Evolutionary conservation across 1,284 basidiomycete genomes (phyloP), one percentile per base, ranked within the genome.

Genomic region (Boletus mariae): DNA sequence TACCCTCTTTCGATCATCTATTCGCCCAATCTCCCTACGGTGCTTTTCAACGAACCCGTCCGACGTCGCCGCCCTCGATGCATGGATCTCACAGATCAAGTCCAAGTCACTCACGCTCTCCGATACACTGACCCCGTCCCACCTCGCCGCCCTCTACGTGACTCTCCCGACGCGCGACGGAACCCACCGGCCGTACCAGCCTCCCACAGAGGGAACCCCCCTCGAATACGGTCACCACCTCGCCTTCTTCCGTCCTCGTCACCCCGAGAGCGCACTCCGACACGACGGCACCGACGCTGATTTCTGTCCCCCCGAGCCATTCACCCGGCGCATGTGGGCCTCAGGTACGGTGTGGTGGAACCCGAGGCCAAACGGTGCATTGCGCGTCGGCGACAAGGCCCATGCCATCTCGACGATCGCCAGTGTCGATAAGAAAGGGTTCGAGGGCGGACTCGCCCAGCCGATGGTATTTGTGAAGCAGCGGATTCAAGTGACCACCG

Each of bases 401-500:
- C 71, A 58, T 1, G 82, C 84, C 35, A 65, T 67, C 2, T 77
- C 80, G 42, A 78, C 69, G 23, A 76, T 92, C 20, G 70, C 66
- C 4, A 75, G 75, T 17, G 78, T 86, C n/a, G 75, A 82, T 63
- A 82, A 82, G 74, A 92, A 89, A 62, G 80, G 82, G 0, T 82
- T 85, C 54, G 79, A 75, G 31, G 69, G 65, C 47, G 78, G 29
- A 8, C n/a, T 34, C 15, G n/a, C 45, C 7, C 74, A 73, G 37
- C 84, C 84, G 5, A 89, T 87, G 85, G 75, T 92, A n/a, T 92
- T 92, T 60, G 84, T 92, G 46, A 83, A 82, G 54, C 87, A 91
- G 69, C 73, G 68, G 45, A 82, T 87, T 47, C 71, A 80, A 32
- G 73, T 79, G 58, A 72, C 64, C 26, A 71, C 71, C 60, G 65